phyloP scores from a whole-genome alignment of 2,329 filamentous ascomycete genomes.

The Exophiala mesophila region DNA sequence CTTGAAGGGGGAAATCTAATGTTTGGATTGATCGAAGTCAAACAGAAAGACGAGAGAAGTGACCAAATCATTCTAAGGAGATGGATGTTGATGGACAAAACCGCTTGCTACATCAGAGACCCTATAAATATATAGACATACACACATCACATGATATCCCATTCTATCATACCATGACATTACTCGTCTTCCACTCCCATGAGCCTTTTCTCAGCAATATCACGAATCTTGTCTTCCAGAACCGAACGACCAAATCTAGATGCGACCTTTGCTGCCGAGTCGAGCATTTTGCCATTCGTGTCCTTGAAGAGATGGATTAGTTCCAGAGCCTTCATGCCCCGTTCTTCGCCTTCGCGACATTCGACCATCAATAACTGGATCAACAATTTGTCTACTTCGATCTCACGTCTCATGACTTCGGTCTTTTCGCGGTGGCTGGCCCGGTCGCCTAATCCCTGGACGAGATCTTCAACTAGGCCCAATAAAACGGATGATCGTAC shows the following conservation, averaged over 20 bases:
- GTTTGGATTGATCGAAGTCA: neutral
- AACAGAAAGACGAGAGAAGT: too few relatives aligned
- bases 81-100: too few relatives aligned
- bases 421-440: constrained; percentile 54
- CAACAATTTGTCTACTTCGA: constrained; percentile 84
- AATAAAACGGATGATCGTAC: constrained; percentile 68
- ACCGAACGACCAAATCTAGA: constrained; percentile 75
- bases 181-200: constrained; percentile 53
- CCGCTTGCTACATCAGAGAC: too few relatives aligned
- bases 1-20: too few relatives aligned
- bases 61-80: too few relatives aligned
- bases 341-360: constrained; percentile 86
- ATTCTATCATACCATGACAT: constrained; percentile 1
- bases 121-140: too few relatives aligned
- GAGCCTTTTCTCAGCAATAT: constrained; percentile 68
- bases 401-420: constrained; percentile 65
- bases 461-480: constrained; percentile 68
- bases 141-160: too few relatives aligned
- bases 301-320: constrained; percentile 83
- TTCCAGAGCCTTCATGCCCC: constrained; percentile 91
- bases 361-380: constrained; percentile 84
- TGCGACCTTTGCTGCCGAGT: constrained; percentile 85
- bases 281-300: constrained; percentile 79
- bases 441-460: constrained; percentile 59
- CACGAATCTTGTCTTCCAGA: constrained; percentile 83